A percentile compares a stretch with the other conserved stretches of the same genome.
These are phyloP conservation scores for Phytophthora megakarya DNA, from an alignment of 352 stramenopile genomes.

Conservation along the genomic window DNA sequence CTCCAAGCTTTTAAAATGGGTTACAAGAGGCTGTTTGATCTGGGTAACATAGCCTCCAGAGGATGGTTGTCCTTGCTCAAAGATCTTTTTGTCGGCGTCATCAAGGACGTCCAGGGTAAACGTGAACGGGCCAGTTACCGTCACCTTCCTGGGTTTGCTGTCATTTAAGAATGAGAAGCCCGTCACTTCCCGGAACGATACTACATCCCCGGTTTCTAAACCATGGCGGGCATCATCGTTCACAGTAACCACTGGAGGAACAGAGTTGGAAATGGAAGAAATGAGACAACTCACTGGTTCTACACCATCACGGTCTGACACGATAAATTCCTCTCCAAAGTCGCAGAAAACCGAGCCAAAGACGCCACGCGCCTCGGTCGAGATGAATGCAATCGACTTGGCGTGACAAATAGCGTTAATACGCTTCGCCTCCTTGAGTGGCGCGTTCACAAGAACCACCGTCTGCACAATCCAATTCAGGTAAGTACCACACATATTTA, in stretches of 20 bases:
- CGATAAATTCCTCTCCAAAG: constrained; percentile 95
- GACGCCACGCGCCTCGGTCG: constrained; percentile 90
- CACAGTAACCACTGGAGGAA: constrained; percentile 94
- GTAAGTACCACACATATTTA: constrained; percentile 1
- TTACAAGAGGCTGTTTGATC: constrained; percentile 94
- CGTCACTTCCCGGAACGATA: constrained; percentile 96
- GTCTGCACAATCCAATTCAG: constrained; percentile 38
- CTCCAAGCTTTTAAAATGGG: constrained; percentile 93
- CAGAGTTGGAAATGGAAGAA: constrained; percentile 89
- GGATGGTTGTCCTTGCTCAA: constrained; percentile 67
- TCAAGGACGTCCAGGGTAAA: constrained; percentile 93
- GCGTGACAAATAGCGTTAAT: constrained; percentile 88
- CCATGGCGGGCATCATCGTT: constrained; percentile 97
- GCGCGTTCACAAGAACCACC: constrained; percentile 87
- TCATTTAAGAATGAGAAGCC: constrained; percentile 92
- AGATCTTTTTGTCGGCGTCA: constrained; percentile 69
- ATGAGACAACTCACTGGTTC: constrained; percentile 93
- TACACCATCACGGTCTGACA: constrained; percentile 95
- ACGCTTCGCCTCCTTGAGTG: constrained; percentile 65
- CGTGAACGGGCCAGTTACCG: constrained; percentile 93
- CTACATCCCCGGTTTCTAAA: constrained; percentile 96
- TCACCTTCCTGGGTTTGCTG: constrained; percentile 66
- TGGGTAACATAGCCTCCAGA: constrained; percentile 92
- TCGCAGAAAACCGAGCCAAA: constrained; percentile 98
- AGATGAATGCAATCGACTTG: constrained; percentile 92